phyloP scores from a whole-genome alignment of 768 basidiomycete species.

The Dictyophora rubrovolvata region DNA sequence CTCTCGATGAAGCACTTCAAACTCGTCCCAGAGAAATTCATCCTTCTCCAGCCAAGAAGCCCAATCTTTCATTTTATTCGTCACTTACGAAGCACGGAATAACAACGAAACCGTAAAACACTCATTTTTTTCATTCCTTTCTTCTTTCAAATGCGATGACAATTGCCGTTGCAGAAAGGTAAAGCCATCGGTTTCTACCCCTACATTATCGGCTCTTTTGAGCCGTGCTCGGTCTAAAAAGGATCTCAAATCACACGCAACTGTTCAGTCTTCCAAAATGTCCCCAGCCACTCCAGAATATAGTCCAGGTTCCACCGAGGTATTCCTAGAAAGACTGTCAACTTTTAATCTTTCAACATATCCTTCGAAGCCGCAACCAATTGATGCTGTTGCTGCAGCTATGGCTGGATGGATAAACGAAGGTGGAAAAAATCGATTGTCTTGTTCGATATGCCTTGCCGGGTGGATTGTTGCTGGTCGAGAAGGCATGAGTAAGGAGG shows the following conservation, averaged over 20 bases:
- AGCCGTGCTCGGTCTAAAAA: conserved; percentile 34
- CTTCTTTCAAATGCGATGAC: conserved; percentile 1
- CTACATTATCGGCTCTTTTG: conserved; percentile 50
- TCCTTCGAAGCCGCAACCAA: conserved; percentile 60
- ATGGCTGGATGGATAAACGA: conserved; percentile 81
- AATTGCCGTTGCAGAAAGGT: neutral
- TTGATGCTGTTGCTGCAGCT: conserved; percentile 72
- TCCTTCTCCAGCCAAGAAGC: conserved; percentile 38
- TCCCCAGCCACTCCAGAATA: conserved; percentile 31
- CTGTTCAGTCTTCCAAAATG: conserved; percentile 8
- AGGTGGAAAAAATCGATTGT: conserved; percentile 60
- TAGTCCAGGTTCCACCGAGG: conserved; percentile 65
- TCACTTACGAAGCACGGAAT: conserved; percentile 73
- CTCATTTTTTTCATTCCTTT: conserved; percentile 5
- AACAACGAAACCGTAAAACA: conserved; percentile 34
- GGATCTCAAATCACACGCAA: conserved; percentile 16
- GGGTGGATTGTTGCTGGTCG: conserved; percentile 67
- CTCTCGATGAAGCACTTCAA: conserved; percentile 54
- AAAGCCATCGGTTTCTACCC: conserved; percentile 15
- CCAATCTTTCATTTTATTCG: conserved; percentile 61
- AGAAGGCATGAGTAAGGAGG: conserved; percentile 65
- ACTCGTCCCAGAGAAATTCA: conserved; percentile 20
- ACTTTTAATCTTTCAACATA: conserved; percentile 78
- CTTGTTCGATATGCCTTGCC: conserved; percentile 59
- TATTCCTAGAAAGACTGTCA: conserved; percentile 61